Percentiles rank a stretch among this genome's conserved stretches.
These are phyloP conservation scores for Coprinopsis marcescibilis DNA, from an alignment of 768 basidiomycete species.

Conservation along the genomic window DNA sequence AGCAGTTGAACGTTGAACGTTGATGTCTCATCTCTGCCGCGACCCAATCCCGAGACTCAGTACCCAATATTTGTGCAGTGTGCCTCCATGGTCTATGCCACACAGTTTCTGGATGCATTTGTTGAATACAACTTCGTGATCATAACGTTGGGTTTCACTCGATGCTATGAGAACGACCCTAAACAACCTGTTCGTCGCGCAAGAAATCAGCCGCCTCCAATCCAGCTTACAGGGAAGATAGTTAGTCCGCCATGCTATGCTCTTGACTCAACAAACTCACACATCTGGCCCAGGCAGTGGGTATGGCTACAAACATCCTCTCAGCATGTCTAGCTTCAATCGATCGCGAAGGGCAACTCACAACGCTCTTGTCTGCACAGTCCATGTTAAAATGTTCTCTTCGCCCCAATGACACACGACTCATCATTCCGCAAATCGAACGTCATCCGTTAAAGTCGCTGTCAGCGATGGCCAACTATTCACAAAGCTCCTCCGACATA, in stretches of 20 bases:
- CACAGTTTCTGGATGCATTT: too few relatives aligned
- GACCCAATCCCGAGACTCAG: too few relatives aligned
- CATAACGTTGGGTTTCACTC: too few relatives aligned
- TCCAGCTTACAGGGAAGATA: not conserved
- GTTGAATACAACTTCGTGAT: too few relatives aligned
- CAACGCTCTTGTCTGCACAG: not conserved
- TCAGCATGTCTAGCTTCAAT: not conserved
- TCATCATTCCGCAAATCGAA: conserved; percentile 29
- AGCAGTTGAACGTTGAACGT: too few relatives aligned
- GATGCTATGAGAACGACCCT: too few relatives aligned
- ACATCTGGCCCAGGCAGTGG: conserved; percentile 37
- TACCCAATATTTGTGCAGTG: too few relatives aligned
- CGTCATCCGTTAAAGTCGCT: conserved; percentile 21
- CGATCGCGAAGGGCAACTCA: not conserved
- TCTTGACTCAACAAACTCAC: conserved; percentile 17
- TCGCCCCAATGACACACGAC: conserved; percentile 1
- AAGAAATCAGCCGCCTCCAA: not conserved
- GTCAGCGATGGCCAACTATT: not conserved
- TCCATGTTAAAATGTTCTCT: not conserved
- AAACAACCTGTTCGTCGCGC: too few relatives aligned
- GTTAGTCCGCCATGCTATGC: not conserved
- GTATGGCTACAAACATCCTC: conserved; percentile 21
- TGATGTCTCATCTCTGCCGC: too few relatives aligned
- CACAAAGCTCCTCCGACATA: not conserved
- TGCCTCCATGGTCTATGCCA: too few relatives aligned